Evolutionary conservation across 257 asterid species (phyloP), one percentile per base, ranked within the genome.

Genomic region (Nicotiana benthamiana): DNA sequence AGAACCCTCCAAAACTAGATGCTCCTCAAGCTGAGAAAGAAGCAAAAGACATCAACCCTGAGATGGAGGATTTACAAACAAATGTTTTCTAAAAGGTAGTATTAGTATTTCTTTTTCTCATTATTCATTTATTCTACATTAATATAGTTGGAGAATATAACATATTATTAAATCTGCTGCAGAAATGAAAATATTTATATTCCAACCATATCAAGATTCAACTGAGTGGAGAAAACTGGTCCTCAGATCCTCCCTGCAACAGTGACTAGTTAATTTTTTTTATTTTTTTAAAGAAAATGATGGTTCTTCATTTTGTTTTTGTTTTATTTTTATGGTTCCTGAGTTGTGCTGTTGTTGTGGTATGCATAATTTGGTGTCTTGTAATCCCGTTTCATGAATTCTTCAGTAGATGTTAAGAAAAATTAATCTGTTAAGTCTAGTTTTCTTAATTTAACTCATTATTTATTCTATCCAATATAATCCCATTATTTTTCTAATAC

Each of bases 1-100:
- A 95, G 99, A 89, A 51, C 34, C 96, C 97, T 67, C 98, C 99
- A 15, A 83, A 83, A 56, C 92, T 93, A 54, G 98, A 93, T 51
- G 86, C 87, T 84, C 87, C 97, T 7, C 66, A 86, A 43, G 85
- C 74, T 36, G 92, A 84, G 83, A 85, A 90, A 84, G 95, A 89
- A 61, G 80, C 78, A 4, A 87, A 83, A 40, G 79, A 48, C 43
- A 79, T 88, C 18, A 97, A 93, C 82, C 93, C 94, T 30, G 92
- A 86, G 72, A 83, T 95, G 34, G 89, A 93, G 30, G 98, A 95
- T 87, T 89, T 95, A 87, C 98, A 92, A 57, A 87, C 87, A 81
- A 92, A 93, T 80, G 91, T 95, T 40, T 95, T 93, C 91, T 95
- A 78, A 89, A 80, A 77, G 75, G 72, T 79, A 40, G 24, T 79